These are phyloP conservation scores for Botrytis tulipae DNA, from an alignment of 2,329 filamentous ascomycete genomes.

Conservation along the genomic window DNA sequence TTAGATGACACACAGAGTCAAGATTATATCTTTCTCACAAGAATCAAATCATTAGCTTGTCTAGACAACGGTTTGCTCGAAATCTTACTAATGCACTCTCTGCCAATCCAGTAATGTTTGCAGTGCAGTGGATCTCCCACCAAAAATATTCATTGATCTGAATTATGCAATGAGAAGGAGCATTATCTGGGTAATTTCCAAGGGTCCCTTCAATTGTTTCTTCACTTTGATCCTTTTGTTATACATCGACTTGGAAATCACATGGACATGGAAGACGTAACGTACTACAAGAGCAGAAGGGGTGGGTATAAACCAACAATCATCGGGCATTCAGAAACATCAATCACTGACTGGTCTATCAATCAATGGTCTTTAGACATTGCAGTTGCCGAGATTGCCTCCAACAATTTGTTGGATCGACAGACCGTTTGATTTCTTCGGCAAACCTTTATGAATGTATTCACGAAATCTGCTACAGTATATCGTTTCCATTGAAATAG, in stretches of 20 bases:
- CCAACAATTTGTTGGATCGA: not conserved
- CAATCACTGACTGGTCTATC: not conserved
- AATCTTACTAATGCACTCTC: not conserved
- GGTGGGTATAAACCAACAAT: no score
- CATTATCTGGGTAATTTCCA: not conserved
- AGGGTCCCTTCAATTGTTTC: not conserved
- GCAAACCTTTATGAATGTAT: not conserved
- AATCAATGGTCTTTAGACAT: not conserved
- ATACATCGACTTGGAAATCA: no score
- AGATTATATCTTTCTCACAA: not conserved
- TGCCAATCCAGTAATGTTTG: not conserved
- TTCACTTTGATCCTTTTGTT: not conserved
- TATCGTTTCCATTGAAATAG: not conserved
- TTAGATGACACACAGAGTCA: not conserved
- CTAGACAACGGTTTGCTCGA: not conserved
- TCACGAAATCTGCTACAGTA: not conserved
- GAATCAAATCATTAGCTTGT: not conserved
- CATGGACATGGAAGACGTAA: no score
- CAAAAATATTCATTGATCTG: not conserved
- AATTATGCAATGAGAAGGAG: slow-evolving; percentile 5
- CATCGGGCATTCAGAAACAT: not conserved
- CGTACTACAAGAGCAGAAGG: no score
- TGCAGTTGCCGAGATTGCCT: not conserved
- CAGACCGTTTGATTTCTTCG: not conserved
- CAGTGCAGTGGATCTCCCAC: not conserved